Evolutionary conservation across 345 rosid genomes (phyloP).

Genomic region (Viola odorata): DNA sequence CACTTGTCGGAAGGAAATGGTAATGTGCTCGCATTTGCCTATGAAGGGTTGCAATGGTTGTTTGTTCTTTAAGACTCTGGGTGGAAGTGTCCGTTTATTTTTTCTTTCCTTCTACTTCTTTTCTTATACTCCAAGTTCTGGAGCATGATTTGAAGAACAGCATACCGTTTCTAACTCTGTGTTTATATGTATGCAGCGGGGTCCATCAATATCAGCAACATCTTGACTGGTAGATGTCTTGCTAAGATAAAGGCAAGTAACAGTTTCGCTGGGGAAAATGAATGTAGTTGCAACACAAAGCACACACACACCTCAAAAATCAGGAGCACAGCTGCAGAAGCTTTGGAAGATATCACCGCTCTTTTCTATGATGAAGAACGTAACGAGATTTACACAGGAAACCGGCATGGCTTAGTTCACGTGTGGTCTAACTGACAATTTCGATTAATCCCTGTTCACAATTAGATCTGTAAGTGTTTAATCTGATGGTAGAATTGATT

Average conservation of each 20-base stretch:
- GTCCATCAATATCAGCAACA: slow-evolving; percentile 79
- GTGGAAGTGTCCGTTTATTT: background rate
- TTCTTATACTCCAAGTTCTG: background rate
- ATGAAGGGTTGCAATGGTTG: background rate
- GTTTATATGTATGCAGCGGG: slow-evolving; percentile 43
- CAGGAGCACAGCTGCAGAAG: slow-evolving; percentile 58
- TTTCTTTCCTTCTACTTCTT: background rate
- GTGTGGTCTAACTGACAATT: slow-evolving; percentile 64
- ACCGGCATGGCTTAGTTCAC: slow-evolving; percentile 63
- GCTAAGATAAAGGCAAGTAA: slow-evolving; percentile 63
- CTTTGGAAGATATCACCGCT: slow-evolving; percentile 77
- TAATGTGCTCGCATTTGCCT: slow-evolving; percentile 13
- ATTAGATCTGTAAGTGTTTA: background rate
- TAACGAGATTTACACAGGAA: slow-evolving; percentile 81
- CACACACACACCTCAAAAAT: slow-evolving; percentile 8
- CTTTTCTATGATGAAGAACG: slow-evolving; percentile 85
- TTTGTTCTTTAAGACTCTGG: background rate
- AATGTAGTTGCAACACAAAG: slow-evolving; percentile 28
- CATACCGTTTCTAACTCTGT: background rate
- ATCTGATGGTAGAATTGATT: background rate
- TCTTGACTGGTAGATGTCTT: slow-evolving; percentile 85
- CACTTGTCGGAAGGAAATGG: slow-evolving; percentile 55
- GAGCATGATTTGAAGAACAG: background rate
- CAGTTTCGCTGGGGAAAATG: slow-evolving; percentile 39
- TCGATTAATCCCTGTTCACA: background rate